These are phyloP conservation scores for Eucalyptus curtisii DNA, from an alignment of 345 rosid genomes.

Conservation along the genomic window DNA sequence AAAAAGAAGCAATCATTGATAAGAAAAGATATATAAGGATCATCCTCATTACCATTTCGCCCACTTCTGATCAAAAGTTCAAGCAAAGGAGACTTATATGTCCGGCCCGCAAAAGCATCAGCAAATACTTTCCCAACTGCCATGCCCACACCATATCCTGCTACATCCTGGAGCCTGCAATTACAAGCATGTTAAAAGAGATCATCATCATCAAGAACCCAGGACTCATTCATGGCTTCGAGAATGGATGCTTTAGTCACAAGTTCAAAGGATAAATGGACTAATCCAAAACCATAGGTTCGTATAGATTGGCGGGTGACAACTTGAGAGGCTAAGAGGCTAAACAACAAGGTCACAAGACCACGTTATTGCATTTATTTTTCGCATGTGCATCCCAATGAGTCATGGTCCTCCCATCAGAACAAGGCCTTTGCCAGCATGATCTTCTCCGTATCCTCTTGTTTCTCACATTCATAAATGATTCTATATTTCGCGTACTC, in stretches of 20 bases:
- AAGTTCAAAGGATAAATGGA: neutral
- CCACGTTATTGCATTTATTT: neutral
- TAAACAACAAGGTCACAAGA: neutral
- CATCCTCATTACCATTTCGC: slow-evolving; percentile 49
- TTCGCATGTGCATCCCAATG: neutral
- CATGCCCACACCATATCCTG: slow-evolving; percentile 75
- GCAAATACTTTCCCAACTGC: slow-evolving; percentile 54
- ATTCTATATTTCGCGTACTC: neutral
- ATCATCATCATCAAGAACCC: neutral
- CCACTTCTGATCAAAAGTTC: slow-evolving; percentile 68
- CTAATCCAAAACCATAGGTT: neutral
- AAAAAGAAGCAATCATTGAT: neutral
- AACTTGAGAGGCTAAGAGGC: neutral
- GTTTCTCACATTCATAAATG: neutral
- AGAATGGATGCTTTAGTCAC: neutral
- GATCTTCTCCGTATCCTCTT: neutral
- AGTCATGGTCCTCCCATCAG: neutral
- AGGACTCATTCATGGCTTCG: neutral
- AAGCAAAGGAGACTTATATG: slow-evolving; percentile 46
- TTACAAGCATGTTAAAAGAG: neutral
- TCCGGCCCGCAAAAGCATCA: slow-evolving; percentile 55
- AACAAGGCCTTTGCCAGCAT: neutral
- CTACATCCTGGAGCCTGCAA: slow-evolving; percentile 80
- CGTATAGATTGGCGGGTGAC: neutral
- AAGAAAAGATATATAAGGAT: neutral